Percentiles rank a stretch among this genome's conserved stretches.
These are phyloP conservation scores for Speleostelium caveatum DNA, from an alignment of 78 protist species.

Conservation along the genomic window DNA sequence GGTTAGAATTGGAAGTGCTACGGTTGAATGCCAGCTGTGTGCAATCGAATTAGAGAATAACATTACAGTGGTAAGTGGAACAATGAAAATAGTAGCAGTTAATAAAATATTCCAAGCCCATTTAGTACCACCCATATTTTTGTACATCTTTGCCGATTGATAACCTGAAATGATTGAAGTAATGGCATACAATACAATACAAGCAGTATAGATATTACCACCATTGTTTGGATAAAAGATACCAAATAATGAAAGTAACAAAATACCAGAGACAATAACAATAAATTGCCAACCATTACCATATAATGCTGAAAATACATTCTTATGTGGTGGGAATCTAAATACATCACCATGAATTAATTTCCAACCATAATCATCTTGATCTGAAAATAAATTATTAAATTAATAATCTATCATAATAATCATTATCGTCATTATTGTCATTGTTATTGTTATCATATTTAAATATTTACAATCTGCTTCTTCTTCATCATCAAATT, in stretches of 20 bases:
- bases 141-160: slow-evolving; percentile 84
- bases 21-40: slow-evolving; percentile 84
- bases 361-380: slow-evolving; percentile 99
- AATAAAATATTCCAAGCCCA: slow-evolving; percentile 97
- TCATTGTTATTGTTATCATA: not conserved
- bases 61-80: slow-evolving; percentile 89
- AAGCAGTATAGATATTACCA: slow-evolving; percentile 93
- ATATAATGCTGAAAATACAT: slow-evolving; percentile 90
- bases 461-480: slow-evolving; percentile 42
- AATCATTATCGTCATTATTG: too few species aligned
- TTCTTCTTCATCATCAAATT: slow-evolving; percentile 83
- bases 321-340: slow-evolving; percentile 93
- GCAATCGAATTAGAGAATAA: slow-evolving; percentile 93
- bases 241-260: slow-evolving; percentile 89
- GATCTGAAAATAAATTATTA: slow-evolving; percentile 29
- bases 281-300: slow-evolving; percentile 96
- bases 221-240: slow-evolving; percentile 93
- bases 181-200: slow-evolving; percentile 94
- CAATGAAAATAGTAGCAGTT: slow-evolving; percentile 83
- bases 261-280: slow-evolving; percentile 75
- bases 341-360: slow-evolving; percentile 98
- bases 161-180: slow-evolving; percentile 87
- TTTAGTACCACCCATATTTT: slow-evolving; percentile 86
- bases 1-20: slow-evolving; percentile 94
- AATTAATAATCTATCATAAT: not conserved